phyloP scores from a whole-genome alignment of 2,329 filamentous ascomycete species.

The Botrytis cinerea region DNA sequence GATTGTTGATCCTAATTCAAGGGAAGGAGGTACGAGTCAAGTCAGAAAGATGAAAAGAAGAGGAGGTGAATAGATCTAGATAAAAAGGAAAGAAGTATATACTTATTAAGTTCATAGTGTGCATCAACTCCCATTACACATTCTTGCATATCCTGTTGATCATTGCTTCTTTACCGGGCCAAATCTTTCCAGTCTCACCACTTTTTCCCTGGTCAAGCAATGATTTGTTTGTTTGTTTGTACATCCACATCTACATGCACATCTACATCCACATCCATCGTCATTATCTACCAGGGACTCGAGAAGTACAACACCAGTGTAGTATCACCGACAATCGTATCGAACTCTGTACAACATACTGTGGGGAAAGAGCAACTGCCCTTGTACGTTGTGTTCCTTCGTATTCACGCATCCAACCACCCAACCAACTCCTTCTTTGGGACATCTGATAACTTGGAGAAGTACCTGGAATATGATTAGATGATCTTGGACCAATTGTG shows the following conservation, averaged over 20 bases:
- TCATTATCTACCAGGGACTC: not conserved
- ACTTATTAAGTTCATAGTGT: not conserved
- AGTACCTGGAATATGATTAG: not conserved
- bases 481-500: not conserved
- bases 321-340: not conserved
- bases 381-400: not conserved
- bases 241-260: not conserved
- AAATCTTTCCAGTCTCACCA: not conserved
- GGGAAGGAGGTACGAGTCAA: not conserved
- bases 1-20: not conserved
- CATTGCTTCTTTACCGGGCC: not conserved
- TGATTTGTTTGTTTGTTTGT: not conserved
- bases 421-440: not conserved
- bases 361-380: not conserved
- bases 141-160: slow-evolving; percentile 1
- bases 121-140: not conserved
- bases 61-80: not conserved
- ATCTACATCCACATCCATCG: not conserved
- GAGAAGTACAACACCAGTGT: not conserved
- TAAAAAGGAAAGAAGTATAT: not conserved
- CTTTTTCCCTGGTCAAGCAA: not conserved
- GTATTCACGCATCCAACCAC: not conserved
- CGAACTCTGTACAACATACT: not conserved
- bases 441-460: not conserved
- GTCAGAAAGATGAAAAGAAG: not conserved